These are phyloP conservation scores for Orobanche coerulescens DNA, from an alignment of 257 asterid genomes.

Conservation along the genomic window DNA sequence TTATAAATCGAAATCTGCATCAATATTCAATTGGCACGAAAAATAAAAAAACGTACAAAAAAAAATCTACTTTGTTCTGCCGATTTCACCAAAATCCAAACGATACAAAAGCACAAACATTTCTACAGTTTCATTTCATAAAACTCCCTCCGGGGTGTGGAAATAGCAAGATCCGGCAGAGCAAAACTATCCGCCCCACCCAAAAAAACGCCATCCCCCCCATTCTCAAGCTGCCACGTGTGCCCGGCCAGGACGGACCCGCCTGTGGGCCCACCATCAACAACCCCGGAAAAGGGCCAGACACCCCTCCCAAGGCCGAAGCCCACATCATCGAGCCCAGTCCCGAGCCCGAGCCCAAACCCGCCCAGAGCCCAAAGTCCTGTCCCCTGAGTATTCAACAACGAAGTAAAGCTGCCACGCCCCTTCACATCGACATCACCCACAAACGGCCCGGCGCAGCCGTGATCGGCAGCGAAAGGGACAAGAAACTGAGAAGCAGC, in stretches of 20 bases:
- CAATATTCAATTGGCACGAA: too few relatives aligned
- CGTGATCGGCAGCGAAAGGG: constrained; percentile 31
- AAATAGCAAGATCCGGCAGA: constrained; percentile 46
- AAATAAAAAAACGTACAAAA: not conserved
- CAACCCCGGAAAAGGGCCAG: constrained; percentile 47
- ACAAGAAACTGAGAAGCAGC: constrained; percentile 33
- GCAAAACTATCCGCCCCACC: constrained; percentile 41
- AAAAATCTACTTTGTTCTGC: constrained; percentile 2
- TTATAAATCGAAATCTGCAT: too few relatives aligned
- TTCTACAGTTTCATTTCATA: constrained; percentile 31
- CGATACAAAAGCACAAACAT: not conserved
- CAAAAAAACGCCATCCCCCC: constrained; percentile 32
- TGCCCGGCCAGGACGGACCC: constrained; percentile 19
- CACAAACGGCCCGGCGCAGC: constrained; percentile 24
- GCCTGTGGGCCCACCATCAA: constrained; percentile 26
- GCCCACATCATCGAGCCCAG: constrained; percentile 47
- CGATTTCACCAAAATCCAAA: not conserved
- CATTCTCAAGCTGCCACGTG: constrained; percentile 59
- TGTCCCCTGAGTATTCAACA: constrained; percentile 47
- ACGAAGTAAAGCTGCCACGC: constrained; percentile 55
- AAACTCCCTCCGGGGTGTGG: constrained; percentile 38
- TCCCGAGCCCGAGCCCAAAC: constrained; percentile 42
- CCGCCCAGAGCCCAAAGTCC: constrained; percentile 50
- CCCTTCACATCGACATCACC: constrained; percentile 19
- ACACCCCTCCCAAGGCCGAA: constrained; percentile 47